Percentiles rank a stretch among this genome's conserved stretches.
Conservation (phyloP, 1,284 basidiomycete genomes). For the Pseudozyma sp. region DNA sequence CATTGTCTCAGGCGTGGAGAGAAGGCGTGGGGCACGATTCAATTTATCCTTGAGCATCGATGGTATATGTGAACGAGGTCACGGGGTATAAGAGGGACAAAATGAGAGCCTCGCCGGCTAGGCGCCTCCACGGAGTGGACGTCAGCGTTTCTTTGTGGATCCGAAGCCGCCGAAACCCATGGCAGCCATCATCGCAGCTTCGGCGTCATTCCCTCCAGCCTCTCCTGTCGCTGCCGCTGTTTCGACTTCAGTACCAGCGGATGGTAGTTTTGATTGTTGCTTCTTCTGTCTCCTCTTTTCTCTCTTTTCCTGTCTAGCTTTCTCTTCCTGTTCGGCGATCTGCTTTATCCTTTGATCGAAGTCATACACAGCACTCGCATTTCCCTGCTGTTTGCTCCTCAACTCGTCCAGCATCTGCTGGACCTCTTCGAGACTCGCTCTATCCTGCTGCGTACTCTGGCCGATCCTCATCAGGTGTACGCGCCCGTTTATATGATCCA, state of each 20-base stretch:
- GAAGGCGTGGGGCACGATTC: no score
- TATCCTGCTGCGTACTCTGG: slow-evolving; percentile 88
- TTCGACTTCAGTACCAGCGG: neutral
- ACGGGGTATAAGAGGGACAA: neutral
- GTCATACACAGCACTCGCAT: slow-evolving; percentile 76
- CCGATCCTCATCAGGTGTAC: slow-evolving; percentile 90
- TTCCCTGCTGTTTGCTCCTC: slow-evolving; percentile 64
- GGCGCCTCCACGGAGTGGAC: neutral
- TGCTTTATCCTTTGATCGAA: slow-evolving; percentile 88
- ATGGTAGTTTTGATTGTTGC: slow-evolving; percentile 72
- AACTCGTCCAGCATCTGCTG: slow-evolving; percentile 86
- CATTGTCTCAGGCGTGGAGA: no score
- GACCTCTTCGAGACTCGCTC: slow-evolving; percentile 91
- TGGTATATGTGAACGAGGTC: neutral
- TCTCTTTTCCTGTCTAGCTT: slow-evolving; percentile 75
- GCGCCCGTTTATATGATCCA: slow-evolving; percentile 95
- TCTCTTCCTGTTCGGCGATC: slow-evolving; percentile 75
- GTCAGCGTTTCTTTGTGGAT: slow-evolving; percentile 73
- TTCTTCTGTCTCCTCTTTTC: slow-evolving; percentile 77
- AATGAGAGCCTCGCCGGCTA: neutral
- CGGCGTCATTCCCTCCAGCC: slow-evolving; percentile 55
- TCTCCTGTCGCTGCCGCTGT: slow-evolving; percentile 9
- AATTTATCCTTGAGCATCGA: neutral
- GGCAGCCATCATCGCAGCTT: slow-evolving; percentile 78
- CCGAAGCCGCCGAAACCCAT: slow-evolving; percentile 96